These are phyloP conservation scores for Aspergillus luchuensis DNA, from an alignment of 2,329 filamentous ascomycete species.

Conservation along the genomic window DNA sequence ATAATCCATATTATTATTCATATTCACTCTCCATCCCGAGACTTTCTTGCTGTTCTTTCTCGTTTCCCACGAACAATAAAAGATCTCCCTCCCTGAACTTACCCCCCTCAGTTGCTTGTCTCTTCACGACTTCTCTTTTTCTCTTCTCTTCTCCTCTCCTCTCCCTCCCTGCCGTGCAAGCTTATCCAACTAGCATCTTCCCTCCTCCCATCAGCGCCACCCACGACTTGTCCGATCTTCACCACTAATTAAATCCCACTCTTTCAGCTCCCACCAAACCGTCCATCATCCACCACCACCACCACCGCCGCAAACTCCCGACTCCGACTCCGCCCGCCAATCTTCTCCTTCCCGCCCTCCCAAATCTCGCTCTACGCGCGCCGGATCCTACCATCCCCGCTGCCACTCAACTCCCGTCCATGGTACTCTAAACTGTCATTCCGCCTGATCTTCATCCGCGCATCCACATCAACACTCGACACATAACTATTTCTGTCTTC, in stretches of 20 bases:
- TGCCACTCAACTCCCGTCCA: not conserved
- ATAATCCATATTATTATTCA: not conserved
- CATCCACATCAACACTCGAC: not conserved
- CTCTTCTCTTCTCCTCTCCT: not conserved
- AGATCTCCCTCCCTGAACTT: not conserved
- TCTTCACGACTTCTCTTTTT: not conserved
- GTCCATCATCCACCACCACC: no score
- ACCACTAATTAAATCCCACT: not conserved
- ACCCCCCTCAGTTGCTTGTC: not conserved
- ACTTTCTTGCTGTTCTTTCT: not conserved
- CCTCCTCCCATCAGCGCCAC: not conserved
- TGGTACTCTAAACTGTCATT: conserved; percentile 5
- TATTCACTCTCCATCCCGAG: not conserved
- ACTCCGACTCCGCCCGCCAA: not conserved
- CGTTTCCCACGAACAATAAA: conserved; percentile 3
- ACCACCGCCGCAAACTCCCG: not conserved
- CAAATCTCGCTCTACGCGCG: no score
- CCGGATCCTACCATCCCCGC: not conserved
- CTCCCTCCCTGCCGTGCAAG: not conserved
- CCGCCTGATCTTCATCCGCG: not conserved
- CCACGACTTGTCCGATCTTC: not conserved
- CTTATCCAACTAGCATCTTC: not conserved
- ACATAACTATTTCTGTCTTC: not conserved
- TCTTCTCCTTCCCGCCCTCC: not conserved
- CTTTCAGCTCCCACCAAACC: no score